These are phyloP conservation scores for Botrytis aclada DNA, from an alignment of 2,329 filamentous ascomycete genomes.

Conservation along the genomic window DNA sequence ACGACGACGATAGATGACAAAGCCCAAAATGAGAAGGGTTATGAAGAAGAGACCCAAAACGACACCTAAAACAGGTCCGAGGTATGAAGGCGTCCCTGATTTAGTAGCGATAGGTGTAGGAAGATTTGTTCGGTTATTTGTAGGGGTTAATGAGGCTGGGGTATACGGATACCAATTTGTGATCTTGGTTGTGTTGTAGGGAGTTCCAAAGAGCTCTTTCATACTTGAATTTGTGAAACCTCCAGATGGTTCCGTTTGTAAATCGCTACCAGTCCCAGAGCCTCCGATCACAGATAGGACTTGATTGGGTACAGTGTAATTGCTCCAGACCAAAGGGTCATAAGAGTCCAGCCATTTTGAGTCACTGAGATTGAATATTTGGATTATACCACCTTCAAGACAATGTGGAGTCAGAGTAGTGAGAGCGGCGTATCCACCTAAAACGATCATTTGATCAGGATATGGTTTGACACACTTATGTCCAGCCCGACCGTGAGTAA, in stretches of 20 bases:
- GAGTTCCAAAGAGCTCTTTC: conserved; percentile 49
- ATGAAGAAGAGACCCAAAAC: conserved; percentile 57
- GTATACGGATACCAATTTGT: conserved; percentile 59
- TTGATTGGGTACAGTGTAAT: conserved; percentile 63
- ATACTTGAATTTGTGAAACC: conserved; percentile 53
- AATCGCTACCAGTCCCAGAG: conserved; percentile 57
- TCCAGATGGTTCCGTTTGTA: conserved; percentile 59
- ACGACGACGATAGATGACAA: conserved; percentile 52
- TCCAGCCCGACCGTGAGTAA: conserved; percentile 58
- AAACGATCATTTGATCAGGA: conserved; percentile 67
- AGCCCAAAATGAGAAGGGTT: conserved; percentile 48
- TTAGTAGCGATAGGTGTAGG: conserved; percentile 18
- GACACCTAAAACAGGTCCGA: conserved; percentile 60
- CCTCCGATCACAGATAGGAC: conserved; percentile 63
- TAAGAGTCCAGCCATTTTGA: conserved; percentile 69
- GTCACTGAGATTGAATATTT: conserved; percentile 71
- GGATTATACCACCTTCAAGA: conserved; percentile 50
- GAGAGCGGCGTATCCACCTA: conserved; percentile 58
- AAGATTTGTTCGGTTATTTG: conserved; percentile 21
- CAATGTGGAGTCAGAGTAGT: conserved; percentile 41
- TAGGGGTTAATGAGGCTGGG: conserved; percentile 22
- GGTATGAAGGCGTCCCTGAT: conserved; percentile 50
- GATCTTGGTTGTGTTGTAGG: conserved; percentile 57
- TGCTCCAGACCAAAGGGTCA: conserved; percentile 57
- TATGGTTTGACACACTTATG: conserved; percentile 68